Percentiles rank a stretch among this genome's conserved stretches.
These are phyloP conservation scores for Phytophthora quininea DNA, from an alignment of 352 stramenopile genomes.

Conservation along the genomic window DNA sequence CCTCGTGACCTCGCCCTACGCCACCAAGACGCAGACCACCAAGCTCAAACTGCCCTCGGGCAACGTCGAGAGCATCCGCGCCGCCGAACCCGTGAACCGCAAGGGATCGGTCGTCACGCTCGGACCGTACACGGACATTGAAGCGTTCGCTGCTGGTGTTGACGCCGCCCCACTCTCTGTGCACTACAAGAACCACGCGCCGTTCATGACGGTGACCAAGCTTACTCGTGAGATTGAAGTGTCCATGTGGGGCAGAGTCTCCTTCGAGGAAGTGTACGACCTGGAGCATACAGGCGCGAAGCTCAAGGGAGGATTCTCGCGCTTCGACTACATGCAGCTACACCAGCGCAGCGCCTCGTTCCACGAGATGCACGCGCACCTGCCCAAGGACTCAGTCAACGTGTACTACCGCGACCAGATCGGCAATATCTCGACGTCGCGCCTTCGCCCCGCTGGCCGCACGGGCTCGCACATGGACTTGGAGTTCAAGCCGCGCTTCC, in stretches of 20 bases:
- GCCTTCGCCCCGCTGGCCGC: constrained; percentile 44
- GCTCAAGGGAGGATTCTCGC: constrained; percentile 87
- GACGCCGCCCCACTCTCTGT: constrained; percentile 40
- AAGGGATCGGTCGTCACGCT: constrained; percentile 84
- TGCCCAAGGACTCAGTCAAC: constrained; percentile 83
- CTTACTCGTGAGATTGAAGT: constrained; percentile 90
- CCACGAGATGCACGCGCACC: constrained; percentile 64
- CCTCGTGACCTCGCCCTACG: constrained; percentile 75
- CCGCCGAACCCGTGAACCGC: constrained; percentile 58
- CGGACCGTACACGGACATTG: constrained; percentile 76
- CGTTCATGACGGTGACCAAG: constrained; percentile 86
- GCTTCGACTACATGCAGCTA: constrained; percentile 82
- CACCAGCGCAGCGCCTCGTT: constrained; percentile 78
- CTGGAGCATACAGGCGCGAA: constrained; percentile 84
- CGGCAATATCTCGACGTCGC: constrained; percentile 89
- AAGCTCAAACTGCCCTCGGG: constrained; percentile 85
- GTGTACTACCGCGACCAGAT: constrained; percentile 93
- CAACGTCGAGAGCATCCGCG: constrained; percentile 73
- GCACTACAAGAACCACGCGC: constrained; percentile 89
- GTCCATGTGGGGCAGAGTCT: constrained; percentile 90
- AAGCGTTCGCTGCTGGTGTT: constrained; percentile 40
- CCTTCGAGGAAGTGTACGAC: constrained; percentile 89
- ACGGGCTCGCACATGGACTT: constrained; percentile 67
- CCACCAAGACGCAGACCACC: constrained; percentile 81
- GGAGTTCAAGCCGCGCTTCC: constrained; percentile 85